Evolutionary conservation across 768 basidiomycete species (phyloP), one percentile per base, ranked within the genome.

Genomic region (Leccinum truebloodii): DNA sequence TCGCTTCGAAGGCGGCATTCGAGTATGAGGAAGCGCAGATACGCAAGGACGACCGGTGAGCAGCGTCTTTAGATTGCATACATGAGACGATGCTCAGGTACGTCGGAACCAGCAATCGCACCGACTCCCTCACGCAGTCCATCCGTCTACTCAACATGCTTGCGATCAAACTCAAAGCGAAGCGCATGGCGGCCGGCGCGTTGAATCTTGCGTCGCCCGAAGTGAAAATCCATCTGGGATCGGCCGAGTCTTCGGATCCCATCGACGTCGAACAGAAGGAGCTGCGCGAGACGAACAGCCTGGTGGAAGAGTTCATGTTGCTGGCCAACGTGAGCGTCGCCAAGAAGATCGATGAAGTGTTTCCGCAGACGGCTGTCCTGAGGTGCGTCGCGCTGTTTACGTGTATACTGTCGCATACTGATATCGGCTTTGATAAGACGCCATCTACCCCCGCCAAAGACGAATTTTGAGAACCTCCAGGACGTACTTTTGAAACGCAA

Each of bases 231-330:
- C 88, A 98, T 65, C 80, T 98, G 16, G 93, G 97, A 69, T 93
- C 90, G 64, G 81, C 94, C 1, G 97, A 98, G 73, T 92, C 91
- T 0, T 90, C 94, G 2, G 95, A 97, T 65, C 96, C 96, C 0
- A 92, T 98, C 63, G 96, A 98, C 63, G 95, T 99, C 10, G 94
- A 98, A 76, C 94, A 95, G 72, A 98, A 98, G 73, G 89, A 93
- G 68, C 71, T 91, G 69, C 78, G 84, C 30, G 95, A 98, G 76
- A 99, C 97, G 9, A 98, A 98, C 71, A 94, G 92, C 63, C 78
- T 98, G 7, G 97, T 98, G 2, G 97, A 99, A 74, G 97, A 98
- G 74, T 98, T 99, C 76, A 99, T 99, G 97, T 78, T 99, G 64
- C 86, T 99, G 60, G 96, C 97, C 6, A 99, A 98, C 68, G 90